Conservation (phyloP, 1,284 basidiomycete species). For the Cystobasidium sp. region DNA sequence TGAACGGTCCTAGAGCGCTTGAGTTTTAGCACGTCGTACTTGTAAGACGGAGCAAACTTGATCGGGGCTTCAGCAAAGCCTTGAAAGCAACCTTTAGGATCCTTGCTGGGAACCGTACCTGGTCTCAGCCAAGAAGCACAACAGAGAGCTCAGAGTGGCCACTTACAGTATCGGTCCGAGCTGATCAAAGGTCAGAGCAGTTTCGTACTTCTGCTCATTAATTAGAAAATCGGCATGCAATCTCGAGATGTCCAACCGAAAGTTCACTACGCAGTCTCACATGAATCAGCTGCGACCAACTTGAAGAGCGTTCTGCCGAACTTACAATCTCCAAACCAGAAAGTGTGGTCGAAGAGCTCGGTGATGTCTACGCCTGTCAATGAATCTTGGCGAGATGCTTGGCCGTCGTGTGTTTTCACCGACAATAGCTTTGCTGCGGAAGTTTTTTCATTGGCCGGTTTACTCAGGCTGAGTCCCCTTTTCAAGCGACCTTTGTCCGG, state of each 20-base stretch:
- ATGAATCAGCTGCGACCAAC: not conserved
- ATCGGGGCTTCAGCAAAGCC: conserved; percentile 75
- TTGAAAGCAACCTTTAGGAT: conserved; percentile 60
- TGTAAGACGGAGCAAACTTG: conserved; percentile 66
- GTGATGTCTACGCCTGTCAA: conserved; percentile 65
- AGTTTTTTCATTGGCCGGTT: conserved; percentile 27
- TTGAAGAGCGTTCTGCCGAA: not conserved
- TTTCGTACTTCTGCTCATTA: conserved; percentile 58
- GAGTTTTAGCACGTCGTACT: conserved; percentile 42
- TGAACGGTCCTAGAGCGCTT: conserved; percentile 24
- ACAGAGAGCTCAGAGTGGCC: no score
- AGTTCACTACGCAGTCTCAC: conserved; percentile 56
- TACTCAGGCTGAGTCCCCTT: conserved; percentile 3
- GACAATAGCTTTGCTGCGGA: not conserved
- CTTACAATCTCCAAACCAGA: conserved; percentile 73
- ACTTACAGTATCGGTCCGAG: conserved; percentile 68
- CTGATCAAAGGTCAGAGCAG: conserved; percentile 71
- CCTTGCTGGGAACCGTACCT: conserved; percentile 50
- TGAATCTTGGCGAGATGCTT: not conserved
- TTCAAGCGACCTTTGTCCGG: not conserved
- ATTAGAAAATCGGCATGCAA: conserved; percentile 64
- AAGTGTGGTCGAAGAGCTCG: conserved; percentile 79
- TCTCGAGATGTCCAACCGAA: conserved; percentile 62
- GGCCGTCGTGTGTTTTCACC: not conserved
- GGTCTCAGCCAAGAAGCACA: not conserved